These are phyloP conservation scores for Aechmea fasciata DNA, from an alignment of 176 grass and related monocot species.

Conservation along the genomic window DNA sequence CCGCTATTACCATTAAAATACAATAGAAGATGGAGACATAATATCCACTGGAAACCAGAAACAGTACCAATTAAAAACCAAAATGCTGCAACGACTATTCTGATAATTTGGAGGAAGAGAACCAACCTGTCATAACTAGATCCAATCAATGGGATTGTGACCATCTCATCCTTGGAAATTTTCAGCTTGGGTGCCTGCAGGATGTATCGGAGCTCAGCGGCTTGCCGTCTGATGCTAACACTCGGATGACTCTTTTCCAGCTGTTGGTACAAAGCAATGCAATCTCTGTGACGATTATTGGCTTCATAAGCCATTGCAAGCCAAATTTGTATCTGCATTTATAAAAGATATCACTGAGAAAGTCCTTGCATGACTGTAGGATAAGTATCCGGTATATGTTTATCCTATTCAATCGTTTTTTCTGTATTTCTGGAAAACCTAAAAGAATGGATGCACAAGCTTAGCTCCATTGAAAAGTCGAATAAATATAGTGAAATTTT, in stretches of 20 bases:
- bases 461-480: too few relatives aligned
- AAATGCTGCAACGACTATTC: too few relatives aligned
- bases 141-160: conserved; percentile 90
- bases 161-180: conserved; percentile 95
- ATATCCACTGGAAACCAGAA: too few relatives aligned
- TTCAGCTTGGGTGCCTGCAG: conserved; percentile 91
- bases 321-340: conserved; percentile 95
- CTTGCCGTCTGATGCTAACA: conserved; percentile 84
- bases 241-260: conserved; percentile 73
- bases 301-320: conserved; percentile 98
- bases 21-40: too few relatives aligned
- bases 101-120: neutral
- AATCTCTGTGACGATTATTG: conserved; percentile 85
- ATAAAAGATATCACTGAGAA: neutral
- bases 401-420: neutral
- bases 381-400: neutral
- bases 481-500: too few relatives aligned
- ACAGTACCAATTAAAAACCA: too few relatives aligned
- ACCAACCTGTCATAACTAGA: conserved; percentile 92
- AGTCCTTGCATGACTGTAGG: neutral
- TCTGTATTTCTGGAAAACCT: neutral
- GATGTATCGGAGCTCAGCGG: conserved; percentile 88
- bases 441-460: too few relatives aligned
- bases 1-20: too few relatives aligned
- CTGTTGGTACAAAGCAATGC: conserved; percentile 89